phyloP scores from a whole-genome alignment of 768 basidiomycete genomes.

The Leccinum longicurvipes region DNA sequence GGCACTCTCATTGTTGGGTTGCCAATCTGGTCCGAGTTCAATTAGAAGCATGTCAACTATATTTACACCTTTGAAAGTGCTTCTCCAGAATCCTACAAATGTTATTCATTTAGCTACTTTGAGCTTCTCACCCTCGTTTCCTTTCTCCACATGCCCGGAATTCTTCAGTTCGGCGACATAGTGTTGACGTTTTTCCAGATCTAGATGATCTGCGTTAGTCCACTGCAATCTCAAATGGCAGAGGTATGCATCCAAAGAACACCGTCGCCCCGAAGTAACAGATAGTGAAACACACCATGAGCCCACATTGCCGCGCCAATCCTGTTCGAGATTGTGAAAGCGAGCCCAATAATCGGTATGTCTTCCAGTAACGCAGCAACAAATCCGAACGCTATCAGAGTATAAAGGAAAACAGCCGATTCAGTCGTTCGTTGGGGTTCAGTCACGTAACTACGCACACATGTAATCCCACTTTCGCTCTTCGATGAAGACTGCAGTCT shows the following conservation, averaged over 20 bases:
- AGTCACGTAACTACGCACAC: slow-evolving; percentile 37
- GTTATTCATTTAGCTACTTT: slow-evolving; percentile 2
- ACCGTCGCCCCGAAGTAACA: not conserved
- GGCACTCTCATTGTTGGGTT: too few species aligned
- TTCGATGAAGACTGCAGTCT: slow-evolving; percentile 75
- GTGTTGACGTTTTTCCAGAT: slow-evolving; percentile 60
- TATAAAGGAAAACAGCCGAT: not conserved
- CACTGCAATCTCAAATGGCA: not conserved
- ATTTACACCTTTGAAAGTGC: not conserved
- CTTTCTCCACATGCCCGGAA: not conserved
- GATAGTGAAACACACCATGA: slow-evolving; percentile 47
- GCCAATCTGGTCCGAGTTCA: not conserved
- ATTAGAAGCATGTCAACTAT: not conserved
- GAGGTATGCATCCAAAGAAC: not conserved
- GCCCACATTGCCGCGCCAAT: slow-evolving; percentile 97
- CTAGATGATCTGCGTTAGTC: slow-evolving; percentile 30
- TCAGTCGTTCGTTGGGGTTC: not conserved
- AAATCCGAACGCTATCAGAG: slow-evolving; percentile 73
- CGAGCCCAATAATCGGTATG: slow-evolving; percentile 75
- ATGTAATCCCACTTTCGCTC: slow-evolving; percentile 90
- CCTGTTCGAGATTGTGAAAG: slow-evolving; percentile 83
- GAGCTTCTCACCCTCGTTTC: not conserved
- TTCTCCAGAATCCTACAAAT: not conserved
- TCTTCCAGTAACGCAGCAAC: slow-evolving; percentile 76
- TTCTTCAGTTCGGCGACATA: slow-evolving; percentile 35